Evolutionary conservation across 805 yeast genomes (phyloP).

Genomic region (Saccharomycopsis microspora): DNA sequence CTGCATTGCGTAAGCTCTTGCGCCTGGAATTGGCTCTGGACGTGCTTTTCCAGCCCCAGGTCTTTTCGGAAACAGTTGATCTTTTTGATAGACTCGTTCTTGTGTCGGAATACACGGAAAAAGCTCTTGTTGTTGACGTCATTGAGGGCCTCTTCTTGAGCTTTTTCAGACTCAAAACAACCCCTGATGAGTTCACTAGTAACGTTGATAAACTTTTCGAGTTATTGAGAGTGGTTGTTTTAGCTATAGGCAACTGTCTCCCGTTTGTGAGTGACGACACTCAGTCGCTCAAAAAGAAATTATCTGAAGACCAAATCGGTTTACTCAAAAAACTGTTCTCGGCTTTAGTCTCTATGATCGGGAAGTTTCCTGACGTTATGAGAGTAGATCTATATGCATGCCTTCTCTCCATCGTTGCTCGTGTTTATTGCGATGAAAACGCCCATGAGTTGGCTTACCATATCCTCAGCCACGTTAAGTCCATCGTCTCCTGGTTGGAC

Average conservation of each 20-base stretch:
- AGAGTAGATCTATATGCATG: constrained; percentile 64
- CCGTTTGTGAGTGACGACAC: constrained; percentile 46
- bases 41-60: constrained; percentile 49
- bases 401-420: constrained; percentile 48
- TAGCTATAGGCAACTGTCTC: constrained; percentile 46
- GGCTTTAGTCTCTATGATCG: constrained; percentile 50
- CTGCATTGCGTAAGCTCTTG: constrained; percentile 45
- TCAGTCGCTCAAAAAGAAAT: neutral
- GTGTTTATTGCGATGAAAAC: constrained; percentile 30
- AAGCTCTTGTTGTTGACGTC: constrained; percentile 38
- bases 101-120: constrained; percentile 41
- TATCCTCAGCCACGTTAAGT: constrained; percentile 39
- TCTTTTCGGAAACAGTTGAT: constrained; percentile 68
- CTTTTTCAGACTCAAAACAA: constrained; percentile 25
- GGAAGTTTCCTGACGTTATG: constrained; percentile 55
- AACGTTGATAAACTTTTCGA: constrained; percentile 79
- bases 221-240: constrained; percentile 55
- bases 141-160: constrained; percentile 42
- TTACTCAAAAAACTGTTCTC: constrained; percentile 38
- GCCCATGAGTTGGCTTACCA: constrained; percentile 37
- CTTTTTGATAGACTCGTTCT: constrained; percentile 61
- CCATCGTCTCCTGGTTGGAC: constrained; percentile 26
- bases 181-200: constrained; percentile 32
- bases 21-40: constrained; percentile 44
- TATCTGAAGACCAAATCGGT: constrained; percentile 25